Evolutionary conservation across 148 eudicot genomes (phyloP).

Genomic region (Arbutus unedo): DNA sequence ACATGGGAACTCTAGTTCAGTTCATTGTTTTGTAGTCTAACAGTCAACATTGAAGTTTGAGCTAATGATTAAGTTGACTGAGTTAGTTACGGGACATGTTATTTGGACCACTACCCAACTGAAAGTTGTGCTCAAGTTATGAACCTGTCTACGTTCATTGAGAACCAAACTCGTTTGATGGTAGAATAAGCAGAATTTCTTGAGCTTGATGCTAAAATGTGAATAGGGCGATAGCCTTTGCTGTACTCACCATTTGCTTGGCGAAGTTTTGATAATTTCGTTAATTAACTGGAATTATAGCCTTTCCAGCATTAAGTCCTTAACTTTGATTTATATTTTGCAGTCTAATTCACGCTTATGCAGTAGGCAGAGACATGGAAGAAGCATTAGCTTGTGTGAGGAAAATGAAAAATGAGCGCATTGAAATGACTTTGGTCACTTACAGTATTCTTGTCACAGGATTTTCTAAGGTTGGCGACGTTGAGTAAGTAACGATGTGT

Average conservation of each 20-base stretch:
- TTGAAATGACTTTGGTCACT: slow-evolving; percentile 88
- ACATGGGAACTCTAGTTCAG: not conserved
- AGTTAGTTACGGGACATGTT: not conserved
- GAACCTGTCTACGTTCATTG: not conserved
- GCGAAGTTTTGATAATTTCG: not conserved
- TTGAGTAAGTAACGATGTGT: slow-evolving; percentile 54
- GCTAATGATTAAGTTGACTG: not conserved
- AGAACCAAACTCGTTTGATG: not conserved
- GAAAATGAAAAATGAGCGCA: slow-evolving; percentile 85
- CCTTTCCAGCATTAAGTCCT: slow-evolving; percentile 12
- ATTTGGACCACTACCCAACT: not conserved
- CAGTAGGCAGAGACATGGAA: slow-evolving; percentile 95
- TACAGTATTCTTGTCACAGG: slow-evolving; percentile 90
- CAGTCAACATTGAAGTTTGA: not conserved
- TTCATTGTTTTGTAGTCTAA: not conserved
- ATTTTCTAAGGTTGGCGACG: slow-evolving; percentile 74
- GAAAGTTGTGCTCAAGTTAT: not conserved
- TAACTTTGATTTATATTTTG: slow-evolving; percentile 26
- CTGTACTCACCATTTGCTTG: slow-evolving; percentile 2
- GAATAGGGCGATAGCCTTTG: not conserved
- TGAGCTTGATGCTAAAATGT: not conserved
- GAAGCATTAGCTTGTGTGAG: slow-evolving; percentile 89
- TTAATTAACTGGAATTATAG: not conserved
- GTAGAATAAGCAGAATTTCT: not conserved
- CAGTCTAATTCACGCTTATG: slow-evolving; percentile 96